A percentile compares a stretch with the other conserved stretches of the same genome.
Evolutionary conservation across 352 stramenopile species (phyloP).

Genomic region (Globisporangium cystogenes): DNA sequence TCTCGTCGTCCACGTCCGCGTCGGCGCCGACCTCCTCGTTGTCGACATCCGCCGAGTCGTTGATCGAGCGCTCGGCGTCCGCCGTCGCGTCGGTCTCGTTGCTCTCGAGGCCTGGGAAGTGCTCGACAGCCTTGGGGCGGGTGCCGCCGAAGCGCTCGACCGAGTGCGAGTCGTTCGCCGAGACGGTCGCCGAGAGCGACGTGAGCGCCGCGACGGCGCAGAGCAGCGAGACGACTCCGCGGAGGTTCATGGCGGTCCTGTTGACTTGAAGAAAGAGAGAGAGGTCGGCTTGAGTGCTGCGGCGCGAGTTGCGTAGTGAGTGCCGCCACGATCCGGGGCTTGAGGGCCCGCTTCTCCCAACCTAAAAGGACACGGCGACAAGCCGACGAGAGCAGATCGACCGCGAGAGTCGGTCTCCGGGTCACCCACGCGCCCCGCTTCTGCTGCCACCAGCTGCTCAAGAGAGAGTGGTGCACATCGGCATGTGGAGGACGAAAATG

Average conservation of each 20-base stretch:
- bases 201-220: slow-evolving; percentile 8
- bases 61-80: not conserved
- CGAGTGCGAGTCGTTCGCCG: slow-evolving; percentile 2
- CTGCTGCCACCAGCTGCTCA: no score
- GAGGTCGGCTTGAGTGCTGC: not conserved
- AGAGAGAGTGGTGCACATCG: no score
- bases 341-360: no score
- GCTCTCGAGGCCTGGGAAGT: slow-evolving; percentile 1
- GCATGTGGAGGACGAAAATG: no score
- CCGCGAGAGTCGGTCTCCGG: no score
- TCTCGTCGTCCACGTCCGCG: not conserved
- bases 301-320: slow-evolving; percentile 5
- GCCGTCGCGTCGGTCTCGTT: slow-evolving; percentile 5
- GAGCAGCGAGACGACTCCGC: slow-evolving; percentile 8
- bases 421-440: no score
- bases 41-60: not conserved
- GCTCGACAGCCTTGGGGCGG: not conserved
- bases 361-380: no score
- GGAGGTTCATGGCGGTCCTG: slow-evolving; percentile 8
- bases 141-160: slow-evolving; percentile 1
- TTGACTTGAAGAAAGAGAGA: not conserved
- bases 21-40: not conserved
- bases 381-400: no score
- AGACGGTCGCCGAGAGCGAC: slow-evolving; percentile 9
- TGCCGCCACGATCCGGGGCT: not conserved